These are phyloP conservation scores for Mycena kentingensis DNA, from an alignment of 768 basidiomycete genomes.

Conservation along the genomic window DNA sequence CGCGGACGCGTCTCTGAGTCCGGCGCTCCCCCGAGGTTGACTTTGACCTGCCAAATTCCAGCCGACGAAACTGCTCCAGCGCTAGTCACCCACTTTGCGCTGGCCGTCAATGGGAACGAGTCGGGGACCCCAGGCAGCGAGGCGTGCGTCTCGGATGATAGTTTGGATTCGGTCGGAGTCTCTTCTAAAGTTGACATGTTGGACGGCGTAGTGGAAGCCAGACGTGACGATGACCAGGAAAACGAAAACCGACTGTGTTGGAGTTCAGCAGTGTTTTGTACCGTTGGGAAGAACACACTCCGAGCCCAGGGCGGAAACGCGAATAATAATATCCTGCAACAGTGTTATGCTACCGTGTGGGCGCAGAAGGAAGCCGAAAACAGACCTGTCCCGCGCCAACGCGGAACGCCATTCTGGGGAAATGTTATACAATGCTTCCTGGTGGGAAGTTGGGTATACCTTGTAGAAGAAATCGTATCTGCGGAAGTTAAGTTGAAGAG, in stretches of 20 bases:
- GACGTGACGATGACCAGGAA: constrained; percentile 81
- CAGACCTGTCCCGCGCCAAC: constrained; percentile 97
- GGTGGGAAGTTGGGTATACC: too few relatives aligned
- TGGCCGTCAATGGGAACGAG: constrained; percentile 60
- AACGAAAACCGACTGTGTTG: constrained; percentile 63
- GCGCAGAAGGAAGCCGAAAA: constrained; percentile 61
- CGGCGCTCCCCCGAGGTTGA: constrained; percentile 61
- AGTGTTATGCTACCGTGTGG: background rate
- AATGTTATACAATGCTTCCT: too few relatives aligned
- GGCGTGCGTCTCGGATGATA: constrained; percentile 61
- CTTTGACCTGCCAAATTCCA: constrained; percentile 56
- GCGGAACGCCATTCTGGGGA: constrained; percentile 96
- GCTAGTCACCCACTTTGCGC: constrained; percentile 57
- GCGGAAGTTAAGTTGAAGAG: constrained; percentile 2
- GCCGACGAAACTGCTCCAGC: constrained; percentile 3
- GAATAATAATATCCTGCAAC: too few relatives aligned
- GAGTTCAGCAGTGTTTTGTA: background rate
- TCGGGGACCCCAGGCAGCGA: constrained; percentile 83
- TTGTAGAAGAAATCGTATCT: constrained; percentile 96
- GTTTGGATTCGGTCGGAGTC: constrained; percentile 70
- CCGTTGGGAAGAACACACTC: constrained; percentile 2
- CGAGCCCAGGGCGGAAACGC: constrained; percentile 8
- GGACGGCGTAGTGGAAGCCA: constrained; percentile 79
- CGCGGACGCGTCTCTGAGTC: constrained; percentile 64
- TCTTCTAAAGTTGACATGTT: constrained; percentile 70